phyloP scores from a whole-genome alignment of 2,329 filamentous ascomycete genomes.

The Pyrenophora seminiperda region DNA sequence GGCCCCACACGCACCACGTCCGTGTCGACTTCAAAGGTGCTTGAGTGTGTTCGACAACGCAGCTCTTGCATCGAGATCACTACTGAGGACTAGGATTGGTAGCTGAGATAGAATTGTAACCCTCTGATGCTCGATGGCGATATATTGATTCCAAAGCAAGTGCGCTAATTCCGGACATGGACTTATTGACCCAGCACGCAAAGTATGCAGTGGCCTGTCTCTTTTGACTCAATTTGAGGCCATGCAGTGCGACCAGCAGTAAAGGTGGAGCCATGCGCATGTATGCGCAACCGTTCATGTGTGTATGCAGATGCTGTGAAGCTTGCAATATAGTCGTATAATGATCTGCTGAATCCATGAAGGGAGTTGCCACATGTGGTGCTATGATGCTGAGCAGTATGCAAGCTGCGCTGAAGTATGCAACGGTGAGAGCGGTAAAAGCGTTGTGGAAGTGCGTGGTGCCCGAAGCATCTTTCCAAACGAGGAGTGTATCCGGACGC shows the following conservation, averaged over 20 bases:
- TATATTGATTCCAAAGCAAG: conserved; percentile 31
- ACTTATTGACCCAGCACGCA: conserved; percentile 25
- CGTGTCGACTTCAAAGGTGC: neutral
- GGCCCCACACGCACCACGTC: too few relatives aligned
- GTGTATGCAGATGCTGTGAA: conserved; percentile 24
- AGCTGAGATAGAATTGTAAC: neutral
- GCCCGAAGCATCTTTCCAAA: conserved; percentile 9
- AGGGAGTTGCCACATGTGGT: conserved; percentile 11
- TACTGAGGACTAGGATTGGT: neutral
- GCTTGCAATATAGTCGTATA: conserved; percentile 28
- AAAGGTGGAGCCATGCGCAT: conserved; percentile 42
- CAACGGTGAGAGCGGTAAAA: conserved; percentile 32
- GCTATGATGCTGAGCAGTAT: conserved; percentile 25
- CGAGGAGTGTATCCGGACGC: conserved; percentile 4
- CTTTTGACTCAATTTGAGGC: conserved; percentile 19
- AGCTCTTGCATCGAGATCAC: neutral
- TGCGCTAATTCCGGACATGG: conserved; percentile 37
- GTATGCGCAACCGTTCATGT: conserved; percentile 34
- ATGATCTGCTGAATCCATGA: conserved; percentile 19
- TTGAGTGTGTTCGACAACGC: neutral
- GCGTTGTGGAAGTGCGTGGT: conserved; percentile 23
- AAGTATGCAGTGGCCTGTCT: conserved; percentile 24
- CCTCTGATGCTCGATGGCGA: conserved; percentile 1
- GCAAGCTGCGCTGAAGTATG: conserved; percentile 30
- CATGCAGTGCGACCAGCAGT: conserved; percentile 36